These are phyloP conservation scores for Picea glauca DNA, from an alignment of 75 land plant species.

Conservation along the genomic window DNA sequence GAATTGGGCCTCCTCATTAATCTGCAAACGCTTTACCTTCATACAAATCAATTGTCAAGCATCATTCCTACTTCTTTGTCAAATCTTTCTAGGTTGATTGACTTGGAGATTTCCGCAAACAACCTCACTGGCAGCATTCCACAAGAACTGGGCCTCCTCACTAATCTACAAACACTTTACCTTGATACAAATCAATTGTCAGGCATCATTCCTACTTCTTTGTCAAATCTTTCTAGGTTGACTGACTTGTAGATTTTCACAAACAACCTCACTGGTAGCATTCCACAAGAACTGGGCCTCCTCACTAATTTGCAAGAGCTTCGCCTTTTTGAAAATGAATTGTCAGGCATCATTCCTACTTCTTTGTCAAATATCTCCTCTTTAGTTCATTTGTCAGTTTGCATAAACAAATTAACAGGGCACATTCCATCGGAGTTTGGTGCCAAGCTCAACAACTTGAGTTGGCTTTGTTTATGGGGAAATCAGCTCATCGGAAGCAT, in stretches of 20 bases:
- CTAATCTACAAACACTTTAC: no score
- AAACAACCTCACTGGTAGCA: constrained; percentile 31
- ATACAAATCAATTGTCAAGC: no score
- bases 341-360: constrained; percentile 33
- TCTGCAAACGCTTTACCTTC: no score
- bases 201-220: constrained; percentile 21
- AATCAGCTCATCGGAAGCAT: constrained; percentile 42
- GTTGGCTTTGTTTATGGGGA: constrained; percentile 13
- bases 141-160: no score
- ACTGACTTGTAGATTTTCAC: constrained; percentile 33
- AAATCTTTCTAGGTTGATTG: no score
- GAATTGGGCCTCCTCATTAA: no score
- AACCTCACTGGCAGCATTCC: not conserved
- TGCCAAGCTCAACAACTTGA: constrained; percentile 28
- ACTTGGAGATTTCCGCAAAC: no score
- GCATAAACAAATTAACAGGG: constrained; percentile 23
- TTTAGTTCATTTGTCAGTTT: constrained; percentile 24
- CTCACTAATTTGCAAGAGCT: constrained; percentile 18
- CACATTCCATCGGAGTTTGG: constrained; percentile 21
- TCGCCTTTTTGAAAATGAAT: constrained; percentile 28
- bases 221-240: constrained; percentile 13
- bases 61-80: no score
- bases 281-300: constrained; percentile 36
- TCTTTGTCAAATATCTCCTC: constrained; percentile 21
- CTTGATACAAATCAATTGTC: no score